A percentile compares a stretch with the other conserved stretches of the same genome.
phyloP scores from a whole-genome alignment of 495 filamentous ascomycete genomes.

The Podospora comata region DNA sequence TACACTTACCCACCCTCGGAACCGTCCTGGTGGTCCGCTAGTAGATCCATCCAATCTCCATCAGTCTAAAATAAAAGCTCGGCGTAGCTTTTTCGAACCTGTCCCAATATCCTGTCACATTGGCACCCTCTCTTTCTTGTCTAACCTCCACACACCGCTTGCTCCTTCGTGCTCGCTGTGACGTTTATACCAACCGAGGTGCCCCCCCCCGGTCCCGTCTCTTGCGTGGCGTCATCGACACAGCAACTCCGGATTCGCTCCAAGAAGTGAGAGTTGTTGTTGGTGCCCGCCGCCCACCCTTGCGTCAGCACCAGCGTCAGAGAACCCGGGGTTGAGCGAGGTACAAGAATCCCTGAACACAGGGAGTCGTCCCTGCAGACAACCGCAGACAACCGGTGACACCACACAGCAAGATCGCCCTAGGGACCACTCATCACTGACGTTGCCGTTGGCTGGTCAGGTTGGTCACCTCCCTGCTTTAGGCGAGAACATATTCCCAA shows the following conservation, averaged over 20 bases:
- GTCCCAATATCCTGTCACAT: too few relatives aligned
- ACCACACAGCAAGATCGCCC: constrained; percentile 2
- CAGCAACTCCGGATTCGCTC: constrained; percentile 26
- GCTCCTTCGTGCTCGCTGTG: neutral
- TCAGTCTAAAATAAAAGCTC: neutral
- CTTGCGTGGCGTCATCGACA: constrained; percentile 8
- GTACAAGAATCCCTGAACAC: neutral
- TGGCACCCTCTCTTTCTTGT: too few relatives aligned
- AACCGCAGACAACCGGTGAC: neutral
- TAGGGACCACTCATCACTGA: neutral
- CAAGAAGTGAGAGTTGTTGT: neutral
- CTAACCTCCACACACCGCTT: too few relatives aligned
- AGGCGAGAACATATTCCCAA: neutral
- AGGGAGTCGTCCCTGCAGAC: neutral
- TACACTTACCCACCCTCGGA: neutral
- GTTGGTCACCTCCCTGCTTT: too few relatives aligned
- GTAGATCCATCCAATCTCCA: neutral
- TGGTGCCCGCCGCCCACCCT: neutral
- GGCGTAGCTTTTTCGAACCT: neutral
- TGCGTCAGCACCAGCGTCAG: constrained; percentile 4
- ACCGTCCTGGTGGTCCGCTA: neutral
- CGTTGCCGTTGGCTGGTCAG: too few relatives aligned
- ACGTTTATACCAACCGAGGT: neutral
- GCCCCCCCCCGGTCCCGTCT: neutral
- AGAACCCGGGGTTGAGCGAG: neutral